A percentile compares a stretch with the other conserved stretches of the same genome.
Evolutionary conservation across 1,284 basidiomycete species (phyloP).

Genomic region (Phylloboletellus chloephorus): DNA sequence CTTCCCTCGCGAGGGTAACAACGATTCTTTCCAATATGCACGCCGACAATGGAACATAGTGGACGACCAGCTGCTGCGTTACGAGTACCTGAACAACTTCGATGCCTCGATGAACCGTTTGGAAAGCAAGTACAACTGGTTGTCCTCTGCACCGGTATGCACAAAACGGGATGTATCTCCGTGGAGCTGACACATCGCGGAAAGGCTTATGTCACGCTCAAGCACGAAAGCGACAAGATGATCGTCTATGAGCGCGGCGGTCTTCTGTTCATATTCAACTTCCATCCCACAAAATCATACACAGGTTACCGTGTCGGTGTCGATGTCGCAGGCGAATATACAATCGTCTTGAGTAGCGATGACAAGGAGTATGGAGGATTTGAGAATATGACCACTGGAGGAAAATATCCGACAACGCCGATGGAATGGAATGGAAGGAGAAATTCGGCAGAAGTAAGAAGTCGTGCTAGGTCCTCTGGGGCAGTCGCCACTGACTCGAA

Average conservation of each 20-base stretch:
- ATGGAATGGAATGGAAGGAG: conserved; percentile 88
- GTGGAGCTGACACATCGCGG: conserved; percentile 12
- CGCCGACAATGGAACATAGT: conserved; percentile 94
- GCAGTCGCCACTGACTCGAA: conserved; percentile 8
- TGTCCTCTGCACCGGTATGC: conserved; percentile 71
- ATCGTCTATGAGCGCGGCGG: conserved; percentile 92
- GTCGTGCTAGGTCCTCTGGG: not conserved
- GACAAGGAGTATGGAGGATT: conserved; percentile 88
- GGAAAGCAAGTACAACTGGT: conserved; percentile 80
- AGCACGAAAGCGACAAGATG: conserved; percentile 89
- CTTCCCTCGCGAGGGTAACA: conserved; percentile 93
- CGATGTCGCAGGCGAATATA: conserved; percentile 83
- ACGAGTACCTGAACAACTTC: conserved; percentile 91
- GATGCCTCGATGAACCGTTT: conserved; percentile 90
- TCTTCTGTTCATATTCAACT: conserved; percentile 95
- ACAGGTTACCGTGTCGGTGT: conserved; percentile 92
- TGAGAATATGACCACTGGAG: conserved; percentile 65
- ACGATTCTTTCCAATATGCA: conserved; percentile 93
- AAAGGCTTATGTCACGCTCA: conserved; percentile 87
- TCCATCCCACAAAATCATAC: conserved; percentile 85
- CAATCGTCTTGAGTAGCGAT: conserved; percentile 77
- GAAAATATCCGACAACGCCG: conserved; percentile 76
- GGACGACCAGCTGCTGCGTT: conserved; percentile 81
- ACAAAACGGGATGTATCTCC: not conserved
- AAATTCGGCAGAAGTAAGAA: conserved; percentile 79